Percentiles rank a stretch among this genome's conserved stretches.
Conservation (phyloP, 371 early-diverging fungal species). For the Syncephalastrum contaminatum region DNA sequence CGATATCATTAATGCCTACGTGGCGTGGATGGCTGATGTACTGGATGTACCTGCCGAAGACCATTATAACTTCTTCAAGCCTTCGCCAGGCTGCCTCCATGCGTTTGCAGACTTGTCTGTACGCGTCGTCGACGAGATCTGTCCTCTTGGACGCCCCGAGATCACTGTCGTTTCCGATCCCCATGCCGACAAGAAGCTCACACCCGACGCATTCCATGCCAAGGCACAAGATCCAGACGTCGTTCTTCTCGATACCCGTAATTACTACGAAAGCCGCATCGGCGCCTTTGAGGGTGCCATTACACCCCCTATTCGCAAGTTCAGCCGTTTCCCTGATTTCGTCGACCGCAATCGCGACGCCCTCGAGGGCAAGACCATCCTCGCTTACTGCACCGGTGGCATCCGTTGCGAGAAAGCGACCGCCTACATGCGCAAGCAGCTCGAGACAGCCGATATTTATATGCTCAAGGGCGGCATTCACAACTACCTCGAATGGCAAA, state of each 20-base stretch:
- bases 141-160: constrained; percentile 55
- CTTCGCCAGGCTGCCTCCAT: constrained; percentile 65
- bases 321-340: constrained; percentile 63
- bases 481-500: constrained; percentile 71
- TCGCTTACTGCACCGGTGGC: constrained; percentile 75
- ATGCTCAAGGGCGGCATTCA: constrained; percentile 82
- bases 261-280: constrained; percentile 69
- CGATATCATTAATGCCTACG: constrained; percentile 41
- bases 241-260: constrained; percentile 65
- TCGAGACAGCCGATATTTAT: constrained; percentile 42
- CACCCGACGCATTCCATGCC: constrained; percentile 18
- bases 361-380: constrained; percentile 52
- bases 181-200: constrained; percentile 22
- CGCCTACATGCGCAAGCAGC: constrained; percentile 54
- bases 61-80: constrained; percentile 63
- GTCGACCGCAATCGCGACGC: constrained; percentile 51
- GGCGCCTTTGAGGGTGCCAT: constrained; percentile 65
- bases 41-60: not conserved
- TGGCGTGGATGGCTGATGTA: constrained; percentile 35
- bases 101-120: constrained; percentile 63
- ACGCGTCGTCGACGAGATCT: constrained; percentile 68
- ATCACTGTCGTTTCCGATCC: constrained; percentile 13
- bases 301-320: constrained; percentile 66
- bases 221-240: constrained; percentile 32
- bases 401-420: constrained; percentile 68